These are phyloP conservation scores for Crucibulum laeve DNA, from an alignment of 768 basidiomycete species.

Conservation along the genomic window DNA sequence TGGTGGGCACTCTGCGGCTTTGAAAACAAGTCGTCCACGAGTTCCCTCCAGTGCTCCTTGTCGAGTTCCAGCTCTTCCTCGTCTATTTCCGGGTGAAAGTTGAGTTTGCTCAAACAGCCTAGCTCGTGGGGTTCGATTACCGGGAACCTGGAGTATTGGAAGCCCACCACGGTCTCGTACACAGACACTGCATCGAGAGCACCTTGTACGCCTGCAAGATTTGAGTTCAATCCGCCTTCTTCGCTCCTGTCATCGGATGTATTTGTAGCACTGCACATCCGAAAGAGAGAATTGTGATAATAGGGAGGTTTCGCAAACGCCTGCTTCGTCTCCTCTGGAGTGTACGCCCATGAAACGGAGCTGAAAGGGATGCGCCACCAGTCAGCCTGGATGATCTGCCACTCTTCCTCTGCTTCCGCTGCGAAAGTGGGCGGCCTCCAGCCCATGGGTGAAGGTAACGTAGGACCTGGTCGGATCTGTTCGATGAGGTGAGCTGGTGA, in stretches of 20 bases:
- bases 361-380: slow-evolving; percentile 38
- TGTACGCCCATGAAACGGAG: slow-evolving; percentile 36
- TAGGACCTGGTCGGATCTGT: neutral
- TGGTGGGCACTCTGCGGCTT: slow-evolving; percentile 20
- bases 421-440: slow-evolving; percentile 13
- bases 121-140: slow-evolving; percentile 10
- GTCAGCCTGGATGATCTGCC: slow-evolving; percentile 32
- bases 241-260: slow-evolving; percentile 4
- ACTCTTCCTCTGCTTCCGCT: slow-evolving; percentile 28
- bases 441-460: slow-evolving; percentile 17
- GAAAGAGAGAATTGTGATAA: slow-evolving; percentile 30
- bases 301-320: slow-evolving; percentile 21
- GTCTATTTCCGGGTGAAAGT: slow-evolving; percentile 20
- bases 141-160: slow-evolving; percentile 22
- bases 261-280: neutral
- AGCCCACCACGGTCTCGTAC: slow-evolving; percentile 41
- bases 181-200: slow-evolving; percentile 29
- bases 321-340: slow-evolving; percentile 13
- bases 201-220: slow-evolving; percentile 33
- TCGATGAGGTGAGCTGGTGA: no score
- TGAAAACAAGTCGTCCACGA: slow-evolving; percentile 36
- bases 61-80: slow-evolving; percentile 26
- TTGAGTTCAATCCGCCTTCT: slow-evolving; percentile 28
- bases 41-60: slow-evolving; percentile 37
- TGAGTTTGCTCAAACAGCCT: slow-evolving; percentile 3